Evolutionary conservation across 169 alveolate species (phyloP), one percentile per base, ranked within the genome.

Genomic region (Plasmodium coatneyi): DNA sequence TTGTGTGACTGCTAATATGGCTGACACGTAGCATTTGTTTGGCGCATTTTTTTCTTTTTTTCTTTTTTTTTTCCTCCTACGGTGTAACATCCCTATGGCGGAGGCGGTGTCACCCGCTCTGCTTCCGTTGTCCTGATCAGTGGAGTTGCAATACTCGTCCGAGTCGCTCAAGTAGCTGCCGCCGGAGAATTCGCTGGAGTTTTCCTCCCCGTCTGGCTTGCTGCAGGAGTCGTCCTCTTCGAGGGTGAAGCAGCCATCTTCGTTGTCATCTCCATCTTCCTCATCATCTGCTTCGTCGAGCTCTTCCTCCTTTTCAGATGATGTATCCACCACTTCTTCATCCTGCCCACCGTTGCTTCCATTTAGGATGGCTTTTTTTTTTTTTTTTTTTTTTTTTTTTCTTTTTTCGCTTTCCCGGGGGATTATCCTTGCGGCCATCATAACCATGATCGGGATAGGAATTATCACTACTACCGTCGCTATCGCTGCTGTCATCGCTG

Each of bases 1-100:
- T 39, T 89, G 94, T 46, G 94, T 89, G 39, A 89, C 90, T 43
- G 94, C 94, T 70, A 89, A 82, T 10, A 89, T 56, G 16, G 94
- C 86, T 22, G 94, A 80, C 19, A 89, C 94, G 46, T 89, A 89
- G 34, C 83, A 89, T 30, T 79, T 89, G 46, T 89, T 70, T 39
- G 72, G 80, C 36, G 16, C 16, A 19, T 82, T 49, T 3, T 6
- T 10, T n/a, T 30, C 54, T 46, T 16, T 84, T 46, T 46, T 76
- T 12, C 10, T 36, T 16, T 16, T 30, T 22, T 14, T 43, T 54
- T 25, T 14, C 14, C 52, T 81, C 39, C 43, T 43, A 46, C 70
- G 60, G 4, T 14, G 71, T 52, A 28, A 52, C 39, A 36, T 32
- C 32, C 25, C 12, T 34, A 49, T 49, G 60, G 56, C 16, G 56